Evolutionary conservation across 176 grass and related monocot genomes (phyloP).

Genomic region (Zizania latifolia): DNA sequence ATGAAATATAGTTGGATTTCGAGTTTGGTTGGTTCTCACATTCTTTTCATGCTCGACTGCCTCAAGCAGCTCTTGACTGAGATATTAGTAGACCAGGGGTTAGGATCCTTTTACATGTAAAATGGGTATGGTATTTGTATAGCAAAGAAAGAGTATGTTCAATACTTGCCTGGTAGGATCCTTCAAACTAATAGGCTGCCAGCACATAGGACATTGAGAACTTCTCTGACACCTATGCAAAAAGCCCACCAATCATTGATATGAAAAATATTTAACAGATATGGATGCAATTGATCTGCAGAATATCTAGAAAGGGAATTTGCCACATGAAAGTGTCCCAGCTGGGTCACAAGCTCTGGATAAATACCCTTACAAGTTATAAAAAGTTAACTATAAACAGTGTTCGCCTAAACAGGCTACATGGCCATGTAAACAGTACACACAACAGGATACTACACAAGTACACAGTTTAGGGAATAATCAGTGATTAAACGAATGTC

Average conservation of each 20-base stretch:
- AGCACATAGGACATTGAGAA: conserved; percentile 97
- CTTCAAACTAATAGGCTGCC: conserved; percentile 77
- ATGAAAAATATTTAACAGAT: conserved; percentile 9
- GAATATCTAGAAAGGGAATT: background rate
- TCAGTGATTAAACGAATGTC: too few relatives aligned
- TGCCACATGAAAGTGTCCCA: background rate
- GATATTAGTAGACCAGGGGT: conserved; percentile 12
- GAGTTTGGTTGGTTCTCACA: conserved; percentile 59
- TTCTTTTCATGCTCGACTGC: conserved; percentile 64
- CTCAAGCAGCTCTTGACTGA: conserved; percentile 84
- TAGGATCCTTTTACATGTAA: background rate
- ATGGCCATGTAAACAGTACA: too few relatives aligned
- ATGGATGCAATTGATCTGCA: background rate
- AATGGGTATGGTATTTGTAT: conserved; percentile 15
- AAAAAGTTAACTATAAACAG: too few relatives aligned
- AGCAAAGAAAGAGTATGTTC: background rate
- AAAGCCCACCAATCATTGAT: conserved; percentile 20
- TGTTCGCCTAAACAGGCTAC: too few relatives aligned
- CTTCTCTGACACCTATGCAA: conserved; percentile 85
- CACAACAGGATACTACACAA: too few relatives aligned
- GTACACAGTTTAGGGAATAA: too few relatives aligned
- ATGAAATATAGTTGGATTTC: conserved; percentile 56
- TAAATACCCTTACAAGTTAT: background rate
- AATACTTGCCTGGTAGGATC: conserved; percentile 82
- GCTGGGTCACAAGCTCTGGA: background rate